A percentile compares a stretch with the other conserved stretches of the same genome.
Conservation (phyloP, 1,139 yeast genomes). For the Saccharomycopsis hybrid region DNA sequence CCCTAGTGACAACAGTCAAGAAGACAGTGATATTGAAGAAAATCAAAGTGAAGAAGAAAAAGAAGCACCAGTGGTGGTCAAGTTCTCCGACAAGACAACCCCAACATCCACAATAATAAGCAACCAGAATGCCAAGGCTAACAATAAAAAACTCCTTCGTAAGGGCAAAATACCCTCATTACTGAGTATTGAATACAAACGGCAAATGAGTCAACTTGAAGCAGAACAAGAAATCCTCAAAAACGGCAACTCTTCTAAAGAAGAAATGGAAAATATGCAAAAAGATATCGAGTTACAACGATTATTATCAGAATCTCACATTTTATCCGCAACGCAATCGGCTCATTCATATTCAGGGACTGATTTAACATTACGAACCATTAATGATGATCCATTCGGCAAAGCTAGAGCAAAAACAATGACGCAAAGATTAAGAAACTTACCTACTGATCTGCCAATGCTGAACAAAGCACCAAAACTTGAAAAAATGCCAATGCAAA, state of each 20-base stretch:
- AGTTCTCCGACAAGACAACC: conserved; percentile 1
- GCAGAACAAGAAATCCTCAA: conserved; percentile 20
- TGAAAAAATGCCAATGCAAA: conserved; percentile 82
- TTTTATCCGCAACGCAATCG: conserved; percentile 51
- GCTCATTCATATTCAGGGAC: conserved; percentile 56
- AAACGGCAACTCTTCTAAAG: conserved; percentile 29
- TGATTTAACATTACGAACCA: conserved; percentile 60
- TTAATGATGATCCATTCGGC: conserved; percentile 73
- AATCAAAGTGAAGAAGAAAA: conserved; percentile 24
- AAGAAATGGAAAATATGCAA: conserved; percentile 46
- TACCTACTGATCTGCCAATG: conserved; percentile 41
- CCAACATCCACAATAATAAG: background rate
- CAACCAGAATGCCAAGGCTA: background rate
- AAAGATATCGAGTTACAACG: conserved; percentile 83
- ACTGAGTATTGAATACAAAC: conserved; percentile 19
- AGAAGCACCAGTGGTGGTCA: conserved; percentile 21
- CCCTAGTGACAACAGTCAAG: conserved; percentile 25
- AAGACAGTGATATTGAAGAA: conserved; percentile 23
- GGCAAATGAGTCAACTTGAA: conserved; percentile 17
- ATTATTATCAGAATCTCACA: conserved; percentile 78
- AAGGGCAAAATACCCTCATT: conserved; percentile 30
- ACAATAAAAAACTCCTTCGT: conserved; percentile 21
- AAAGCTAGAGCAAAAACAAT: conserved; percentile 71
- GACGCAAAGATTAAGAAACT: conserved; percentile 54
- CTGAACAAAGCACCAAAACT: conserved; percentile 34